A percentile compares a stretch with the other conserved stretches of the same genome.
phyloP scores from a whole-genome alignment of 1,284 basidiomycete species.

The Tilletiopsis washingtonensis region DNA sequence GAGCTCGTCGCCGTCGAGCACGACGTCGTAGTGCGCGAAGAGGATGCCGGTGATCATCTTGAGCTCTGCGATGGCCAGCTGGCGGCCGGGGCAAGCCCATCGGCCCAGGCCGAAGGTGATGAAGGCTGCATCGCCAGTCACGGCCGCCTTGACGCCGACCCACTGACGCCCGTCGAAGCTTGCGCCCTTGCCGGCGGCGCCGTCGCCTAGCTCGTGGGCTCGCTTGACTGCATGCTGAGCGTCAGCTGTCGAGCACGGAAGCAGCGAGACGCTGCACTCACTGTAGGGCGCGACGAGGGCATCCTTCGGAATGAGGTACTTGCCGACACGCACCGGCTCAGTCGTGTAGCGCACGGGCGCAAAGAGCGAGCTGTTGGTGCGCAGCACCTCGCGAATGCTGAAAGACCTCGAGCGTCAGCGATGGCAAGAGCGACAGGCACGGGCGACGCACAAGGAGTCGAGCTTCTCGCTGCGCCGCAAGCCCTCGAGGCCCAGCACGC shows the following conservation, averaged over 20 bases:
- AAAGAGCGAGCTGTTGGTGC: slow-evolving; percentile 8
- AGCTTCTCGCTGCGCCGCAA: slow-evolving; percentile 5
- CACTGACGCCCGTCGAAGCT: slow-evolving; percentile 7
- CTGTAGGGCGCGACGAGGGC: slow-evolving; percentile 8
- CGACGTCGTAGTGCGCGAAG: slow-evolving; percentile 5
- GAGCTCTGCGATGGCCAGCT: slow-evolving; percentile 9
- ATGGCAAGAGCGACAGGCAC: too few relatives aligned
- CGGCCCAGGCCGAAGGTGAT: slow-evolving; percentile 10
- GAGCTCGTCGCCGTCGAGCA: neutral
- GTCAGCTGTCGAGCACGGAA: too few relatives aligned
- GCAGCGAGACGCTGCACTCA: too few relatives aligned
- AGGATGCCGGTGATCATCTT: slow-evolving; percentile 8
- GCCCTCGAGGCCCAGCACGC: neutral
- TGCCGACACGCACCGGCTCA: slow-evolving; percentile 5
- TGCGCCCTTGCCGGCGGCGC: slow-evolving; percentile 2
- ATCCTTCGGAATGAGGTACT: slow-evolving; percentile 6
- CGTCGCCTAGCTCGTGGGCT: slow-evolving; percentile 6
- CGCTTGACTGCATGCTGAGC: too few relatives aligned
- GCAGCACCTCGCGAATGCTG: slow-evolving; percentile 9
- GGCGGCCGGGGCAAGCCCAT: slow-evolving; percentile 11
- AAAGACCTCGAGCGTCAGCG: too few relatives aligned
- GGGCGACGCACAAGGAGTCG: too few relatives aligned
- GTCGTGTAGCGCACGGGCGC: slow-evolving; percentile 8
- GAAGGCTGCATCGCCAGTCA: slow-evolving; percentile 4
- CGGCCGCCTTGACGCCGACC: slow-evolving; percentile 7